Evolutionary conservation across 148 eudicot genomes (phyloP).

Genomic region (Vaccinium darrowii): DNA sequence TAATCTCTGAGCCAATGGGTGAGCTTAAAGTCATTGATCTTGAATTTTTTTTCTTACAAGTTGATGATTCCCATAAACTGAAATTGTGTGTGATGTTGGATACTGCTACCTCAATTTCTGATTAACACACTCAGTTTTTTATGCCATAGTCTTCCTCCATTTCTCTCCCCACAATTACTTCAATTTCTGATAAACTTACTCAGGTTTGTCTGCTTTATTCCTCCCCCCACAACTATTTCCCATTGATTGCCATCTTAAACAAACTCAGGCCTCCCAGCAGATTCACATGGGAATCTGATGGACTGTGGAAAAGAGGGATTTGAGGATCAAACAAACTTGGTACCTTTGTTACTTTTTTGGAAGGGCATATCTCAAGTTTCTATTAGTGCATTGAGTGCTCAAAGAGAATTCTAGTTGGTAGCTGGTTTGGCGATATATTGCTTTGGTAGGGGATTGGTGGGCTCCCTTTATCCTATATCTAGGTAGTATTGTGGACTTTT

Average conservation of each 20-base stretch:
- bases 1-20: constrained; percentile 99
- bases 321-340: neutral
- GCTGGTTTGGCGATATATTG: neutral
- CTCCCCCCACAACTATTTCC: neutral
- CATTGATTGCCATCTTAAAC: neutral
- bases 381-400: neutral
- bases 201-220: neutral
- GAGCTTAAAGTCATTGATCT: constrained; percentile 15
- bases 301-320: neutral
- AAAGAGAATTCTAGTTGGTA: neutral
- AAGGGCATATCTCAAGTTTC: neutral
- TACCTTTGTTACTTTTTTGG: neutral
- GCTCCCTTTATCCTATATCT: neutral
- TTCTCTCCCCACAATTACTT: neutral
- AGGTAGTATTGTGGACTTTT: neutral
- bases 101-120: neutral
- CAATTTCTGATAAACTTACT: neutral
- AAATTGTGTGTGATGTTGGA: neutral
- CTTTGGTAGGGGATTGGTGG: neutral
- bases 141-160: neutral
- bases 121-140: neutral
- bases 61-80: neutral
- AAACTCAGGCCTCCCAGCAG: neutral
- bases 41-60: neutral
- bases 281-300: neutral